Base-by-base conservation (phyloP, 2,329 filamentous ascomycete species). In the Monilinia polystroma region DNA sequence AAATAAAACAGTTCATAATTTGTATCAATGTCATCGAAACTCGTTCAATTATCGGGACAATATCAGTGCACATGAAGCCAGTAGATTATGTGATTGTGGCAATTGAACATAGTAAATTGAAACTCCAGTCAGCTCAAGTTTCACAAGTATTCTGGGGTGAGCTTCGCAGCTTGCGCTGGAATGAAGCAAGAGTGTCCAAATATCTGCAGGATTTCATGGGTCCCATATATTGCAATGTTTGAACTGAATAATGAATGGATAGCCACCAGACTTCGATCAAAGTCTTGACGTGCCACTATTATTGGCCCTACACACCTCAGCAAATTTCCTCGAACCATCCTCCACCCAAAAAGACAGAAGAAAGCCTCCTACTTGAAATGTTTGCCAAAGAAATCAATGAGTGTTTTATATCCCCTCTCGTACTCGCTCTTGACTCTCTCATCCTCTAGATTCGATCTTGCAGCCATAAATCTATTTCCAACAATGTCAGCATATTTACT, bases 391-490 rank as follows among this genome's bases (percentile, higher is more conserved):
- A 81, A 83, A 3, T 78, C 76, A 1, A 80, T 77, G 11, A 78
- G 70, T 57, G 81, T 80, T 68, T 79, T 77, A 68, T 84, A 84
- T 55, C 83, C 83, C 35, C 81, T 77, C 73, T 80, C 78, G 71
- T 80, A 85, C 73, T 84, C 81, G 59, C 75, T 78, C 72, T 77
- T 76, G 59, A 81, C 81, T 54, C 78, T 78, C 67, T 80, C 76
- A 41, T 82, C 76, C 14, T 79, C 76, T 14, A 85, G 72, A 62
- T 85, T 76, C 0, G 81, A 78, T 32, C 84, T 76, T 0, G 84
- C 83, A 8, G 82, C 83, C 84, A 86, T 86, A 82, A 83, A 87
- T 45, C 64, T 66, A 47, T 53, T 45, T 45, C 12, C 14, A 11
- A 12, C 23, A 6, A 54, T 29, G 32, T 47, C 20, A 64, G 63